Evolutionary conservation across 352 stramenopile species (phyloP), one percentile per base, ranked within the genome.

Genomic region (Globisporangium barbulae): DNA sequence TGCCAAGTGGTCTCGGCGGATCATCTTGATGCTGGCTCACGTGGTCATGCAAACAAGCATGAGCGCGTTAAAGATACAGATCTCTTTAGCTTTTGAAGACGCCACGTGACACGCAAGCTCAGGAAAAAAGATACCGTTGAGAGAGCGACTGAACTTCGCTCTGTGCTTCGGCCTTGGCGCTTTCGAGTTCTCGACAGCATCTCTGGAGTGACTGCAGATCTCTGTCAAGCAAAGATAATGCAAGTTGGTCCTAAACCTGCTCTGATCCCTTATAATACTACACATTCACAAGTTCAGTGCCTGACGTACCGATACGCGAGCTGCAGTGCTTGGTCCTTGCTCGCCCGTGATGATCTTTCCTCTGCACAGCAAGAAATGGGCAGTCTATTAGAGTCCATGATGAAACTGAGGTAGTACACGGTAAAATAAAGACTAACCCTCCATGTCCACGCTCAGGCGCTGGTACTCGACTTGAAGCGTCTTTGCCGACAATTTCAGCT

Each of bases 201-300:
- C 74, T 71, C 31, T 80, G 75, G 15, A 83, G 50, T 3, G 65
- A 68, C 33, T 83, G 70, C 1, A 80, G 12, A 5, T 83, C 72
- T 30, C 75, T 83, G 35, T 15, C n/a, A 45, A 0, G 39, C 37
- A 57, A 17, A 28, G 30, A 28, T 22, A 3, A 33, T 21, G 41
- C 21, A n/a, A 13, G 22, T n/a, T 10, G 15, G 35, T 41, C 12
- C 15, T 17, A 41, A 9, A 41, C 25, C 25, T 28, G 25, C 25
- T 2, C 2, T 28, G 25, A 28, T 28, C 25, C 25, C 25, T 28
- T 28, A 28, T 35, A n/a, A 28, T 28, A 7, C 30, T 50, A 44
- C n/a, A 63, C 33, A 4, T 31, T 50, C 22, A 7, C 10, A 35
- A 31, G 17, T 8, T 7, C 22, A 57, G 48, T 21, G 22, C 13